Percentiles rank a stretch among this genome's conserved stretches.
Conservation (phyloP, 2,329 filamentous ascomycete genomes). For the Penicillium sp. region DNA sequence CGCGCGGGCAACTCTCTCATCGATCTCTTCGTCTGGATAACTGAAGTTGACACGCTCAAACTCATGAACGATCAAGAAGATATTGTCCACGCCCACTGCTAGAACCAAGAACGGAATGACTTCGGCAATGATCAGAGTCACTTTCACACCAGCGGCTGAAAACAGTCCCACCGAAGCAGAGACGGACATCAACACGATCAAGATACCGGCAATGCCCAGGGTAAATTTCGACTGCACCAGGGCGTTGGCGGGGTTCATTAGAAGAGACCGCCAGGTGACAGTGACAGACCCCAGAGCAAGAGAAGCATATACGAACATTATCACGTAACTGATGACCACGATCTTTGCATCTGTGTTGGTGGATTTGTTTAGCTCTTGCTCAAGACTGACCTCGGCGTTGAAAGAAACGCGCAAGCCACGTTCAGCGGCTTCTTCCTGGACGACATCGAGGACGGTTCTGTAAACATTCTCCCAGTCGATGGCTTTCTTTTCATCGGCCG, state of each 20-base stretch:
- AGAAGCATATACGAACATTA: conserved; percentile 98
- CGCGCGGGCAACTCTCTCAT: conserved; percentile 81
- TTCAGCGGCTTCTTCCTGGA: conserved; percentile 75
- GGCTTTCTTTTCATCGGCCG: conserved; percentile 67
- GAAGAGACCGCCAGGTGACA: conserved; percentile 71
- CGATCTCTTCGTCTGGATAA: conserved; percentile 84
- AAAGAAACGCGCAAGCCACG: conserved; percentile 88
- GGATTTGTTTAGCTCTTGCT: conserved; percentile 95
- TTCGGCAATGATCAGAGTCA: conserved; percentile 95
- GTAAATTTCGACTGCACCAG: conserved; percentile 97
- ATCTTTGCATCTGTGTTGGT: conserved; percentile 99
- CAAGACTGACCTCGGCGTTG: conserved; percentile 90
- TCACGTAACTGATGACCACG: conserved; percentile 91
- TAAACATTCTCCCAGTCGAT: conserved; percentile 89
- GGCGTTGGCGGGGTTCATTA: conserved; percentile 79
- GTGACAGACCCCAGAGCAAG: conserved; percentile 88
- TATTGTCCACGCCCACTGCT: conserved; percentile 97
- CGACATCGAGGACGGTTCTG: conserved; percentile 70
- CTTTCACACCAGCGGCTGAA: conserved; percentile 87
- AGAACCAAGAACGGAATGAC: conserved; percentile 97
- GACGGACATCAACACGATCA: conserved; percentile 97
- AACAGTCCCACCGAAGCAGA: conserved; percentile 93
- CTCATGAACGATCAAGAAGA: conserved; percentile 97
- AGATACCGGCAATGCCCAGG: conserved; percentile 87
- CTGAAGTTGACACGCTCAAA: conserved; percentile 93